phyloP scores from a whole-genome alignment of 2,329 filamentous ascomycete species.

The Teratosphaeria epicoccoides region DNA sequence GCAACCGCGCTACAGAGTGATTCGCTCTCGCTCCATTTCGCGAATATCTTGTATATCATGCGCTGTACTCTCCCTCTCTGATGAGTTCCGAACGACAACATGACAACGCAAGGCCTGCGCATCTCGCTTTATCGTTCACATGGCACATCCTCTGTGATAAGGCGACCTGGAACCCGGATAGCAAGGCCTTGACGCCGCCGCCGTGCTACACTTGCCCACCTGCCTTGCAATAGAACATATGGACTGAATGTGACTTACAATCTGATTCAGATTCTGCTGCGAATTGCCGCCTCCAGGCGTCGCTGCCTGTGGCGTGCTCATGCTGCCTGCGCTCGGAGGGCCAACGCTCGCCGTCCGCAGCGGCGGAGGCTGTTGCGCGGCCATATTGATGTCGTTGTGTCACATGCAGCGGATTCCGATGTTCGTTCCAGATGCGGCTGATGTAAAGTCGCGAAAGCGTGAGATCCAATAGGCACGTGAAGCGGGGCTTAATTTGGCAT shows the following conservation, averaged over 20 bases:
- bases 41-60: no score
- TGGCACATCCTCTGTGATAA: no score
- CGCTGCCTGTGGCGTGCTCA: slow-evolving; percentile 35
- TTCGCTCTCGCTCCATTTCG: no score
- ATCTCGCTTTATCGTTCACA: no score
- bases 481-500: not conserved
- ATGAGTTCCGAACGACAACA: no score
- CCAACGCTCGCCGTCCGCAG: slow-evolving; percentile 27
- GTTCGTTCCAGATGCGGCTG: not conserved
- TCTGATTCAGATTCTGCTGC: slow-evolving; percentile 88
- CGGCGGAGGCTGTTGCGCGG: slow-evolving; percentile 26
- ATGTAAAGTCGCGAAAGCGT: not conserved
- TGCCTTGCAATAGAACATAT: not conserved
- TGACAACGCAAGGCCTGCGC: no score
- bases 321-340: slow-evolving; percentile 27
- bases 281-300: slow-evolving; percentile 49
- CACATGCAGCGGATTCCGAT: slow-evolving; percentile 3
- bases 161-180: no score
- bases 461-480: not conserved
- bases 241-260: slow-evolving; percentile 51
- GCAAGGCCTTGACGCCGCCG: no score
- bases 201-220: no score
- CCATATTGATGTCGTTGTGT: slow-evolving; percentile 11
- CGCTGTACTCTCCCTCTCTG: no score
- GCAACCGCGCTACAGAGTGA: no score